Evolutionary conservation across 768 basidiomycete genomes (phyloP), one percentile per base, ranked within the genome.

Genomic region (Glaciozyma antarctica): DNA sequence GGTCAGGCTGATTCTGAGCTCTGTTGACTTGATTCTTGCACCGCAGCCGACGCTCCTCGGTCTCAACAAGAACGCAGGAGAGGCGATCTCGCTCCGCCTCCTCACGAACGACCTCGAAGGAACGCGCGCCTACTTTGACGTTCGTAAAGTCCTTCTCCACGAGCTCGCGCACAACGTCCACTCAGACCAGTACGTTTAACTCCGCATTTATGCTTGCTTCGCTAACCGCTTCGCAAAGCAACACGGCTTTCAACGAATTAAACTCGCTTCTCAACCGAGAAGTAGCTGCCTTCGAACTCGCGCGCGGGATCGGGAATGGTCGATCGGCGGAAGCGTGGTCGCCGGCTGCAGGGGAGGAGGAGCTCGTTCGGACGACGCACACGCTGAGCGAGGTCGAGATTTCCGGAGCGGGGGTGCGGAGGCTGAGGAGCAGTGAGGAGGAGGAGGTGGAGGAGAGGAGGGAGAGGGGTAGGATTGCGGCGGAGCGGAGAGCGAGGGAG

Each of bases 1-100:
- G 52, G 30, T 41, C 13, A 2, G 19, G 49, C 24, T 45, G 53
- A 9, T 60, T 16, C 38, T 58, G 12, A 58, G 15, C 48, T 60
- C 21, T 58, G 64, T 30, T 49, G 59, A 19, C 58, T 60, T 7
- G 6, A 44, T 21, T 47, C 60, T 44, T 32, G 60, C 26, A 47
- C 61, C 61, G 30, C 69, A 71, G 21, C 71, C 71, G 0, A 71
- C 69, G 15, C 59, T 73, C 8, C 65, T 73, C 47, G 72, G 72
- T 1, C 60, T 73, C n/a, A 73, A 73, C 67, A 73, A 70, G 52
- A 73, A 73, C 53, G 58, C 62, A 12, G 72, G 72, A 1, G 32
- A 73, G 38, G 70, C 68, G 47, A 52, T 73, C 24, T 60, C 63
- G 5, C 63, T 73, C 17, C 51, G 72, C 0, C 55, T 73, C 15